These are phyloP conservation scores for Ambrosia trifida DNA, from an alignment of 129 eudicot species.

Conservation along the genomic window DNA sequence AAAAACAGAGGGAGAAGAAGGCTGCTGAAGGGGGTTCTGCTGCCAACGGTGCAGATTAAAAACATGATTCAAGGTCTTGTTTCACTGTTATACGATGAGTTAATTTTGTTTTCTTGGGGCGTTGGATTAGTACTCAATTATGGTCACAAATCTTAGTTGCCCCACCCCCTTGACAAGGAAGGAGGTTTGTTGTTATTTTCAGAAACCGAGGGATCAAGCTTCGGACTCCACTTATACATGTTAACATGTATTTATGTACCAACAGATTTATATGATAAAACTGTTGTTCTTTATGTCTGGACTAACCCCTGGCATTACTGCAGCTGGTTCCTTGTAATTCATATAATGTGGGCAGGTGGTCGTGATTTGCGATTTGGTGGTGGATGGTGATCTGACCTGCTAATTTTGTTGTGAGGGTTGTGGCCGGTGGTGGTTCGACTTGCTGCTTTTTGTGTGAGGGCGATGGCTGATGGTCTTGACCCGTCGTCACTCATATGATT, in stretches of 20 bases:
- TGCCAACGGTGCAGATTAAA: slow-evolving; percentile 36
- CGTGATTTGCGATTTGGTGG: too few relatives aligned
- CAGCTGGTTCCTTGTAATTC: neutral
- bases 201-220: neutral
- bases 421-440: too few relatives aligned
- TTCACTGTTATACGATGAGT: neutral
- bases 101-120: slow-evolving; percentile 17
- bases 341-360: neutral
- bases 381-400: too few relatives aligned
- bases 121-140: slow-evolving; percentile 12
- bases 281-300: neutral
- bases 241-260: slow-evolving; percentile 7
- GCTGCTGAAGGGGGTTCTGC: slow-evolving; percentile 66
- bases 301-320: neutral
- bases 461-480: too few relatives aligned
- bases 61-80: slow-evolving; percentile 6
- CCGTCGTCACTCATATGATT: too few relatives aligned
- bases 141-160: slow-evolving; percentile 8
- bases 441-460: too few relatives aligned
- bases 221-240: neutral
- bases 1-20: slow-evolving; percentile 87
- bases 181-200: neutral
- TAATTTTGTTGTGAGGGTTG: too few relatives aligned
- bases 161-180: neutral
- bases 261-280: slow-evolving; percentile 7